Evolutionary conservation across 2,329 filamentous ascomycete species (phyloP), one percentile per base, ranked within the genome.

Genomic region (Penicillium sp.): DNA sequence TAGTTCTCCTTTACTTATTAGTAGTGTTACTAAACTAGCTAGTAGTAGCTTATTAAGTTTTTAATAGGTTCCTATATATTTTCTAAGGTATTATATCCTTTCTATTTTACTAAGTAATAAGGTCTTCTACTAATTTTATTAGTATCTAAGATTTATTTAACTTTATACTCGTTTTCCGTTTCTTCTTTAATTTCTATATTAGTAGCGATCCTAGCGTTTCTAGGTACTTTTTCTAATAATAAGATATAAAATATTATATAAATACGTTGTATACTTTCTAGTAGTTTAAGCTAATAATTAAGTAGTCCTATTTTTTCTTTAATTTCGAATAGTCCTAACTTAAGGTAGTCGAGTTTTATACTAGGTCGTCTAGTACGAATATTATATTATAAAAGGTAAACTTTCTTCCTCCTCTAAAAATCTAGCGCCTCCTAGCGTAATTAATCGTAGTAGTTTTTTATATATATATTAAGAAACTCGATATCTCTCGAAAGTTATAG

Each of bases 201-300:
- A n/a, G 13, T 49, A 49, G 45, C 45, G 28, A 49, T n/a, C 30
- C 16, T 25, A 13, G 45, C 14, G 25, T 49, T 30, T 7, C n/a
- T 30, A 30, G 22, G 22, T 46, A 7, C 22, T 46, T 46, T 46
- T 26, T 46, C 43, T 14, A 46, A 16, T 46, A 46, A 46, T 46
- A 46, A 46, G 43, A 46, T 46, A 46, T 46, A 26, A 28, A 46
- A 46, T 26, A 7, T 46, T 46, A 46, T 46, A 46, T 46, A 46
- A 10, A 46, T 46, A 46, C 4, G 4, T 46, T 7, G 4, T 46
- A 46, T 46, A 46, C 43, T 46, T 6, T 46, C 3, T 5, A 5
- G 43, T 46, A 46, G 43, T 7, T 46, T 46, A 26, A 46, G 11
- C 4, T 25, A 13, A 46, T 46, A 46, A 46, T 46, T 46, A 28